A percentile compares a stretch with the other conserved stretches of the same genome.
These are phyloP conservation scores for Sphaerulina populicola DNA, from an alignment of 2,329 filamentous ascomycete genomes.

Conservation along the genomic window DNA sequence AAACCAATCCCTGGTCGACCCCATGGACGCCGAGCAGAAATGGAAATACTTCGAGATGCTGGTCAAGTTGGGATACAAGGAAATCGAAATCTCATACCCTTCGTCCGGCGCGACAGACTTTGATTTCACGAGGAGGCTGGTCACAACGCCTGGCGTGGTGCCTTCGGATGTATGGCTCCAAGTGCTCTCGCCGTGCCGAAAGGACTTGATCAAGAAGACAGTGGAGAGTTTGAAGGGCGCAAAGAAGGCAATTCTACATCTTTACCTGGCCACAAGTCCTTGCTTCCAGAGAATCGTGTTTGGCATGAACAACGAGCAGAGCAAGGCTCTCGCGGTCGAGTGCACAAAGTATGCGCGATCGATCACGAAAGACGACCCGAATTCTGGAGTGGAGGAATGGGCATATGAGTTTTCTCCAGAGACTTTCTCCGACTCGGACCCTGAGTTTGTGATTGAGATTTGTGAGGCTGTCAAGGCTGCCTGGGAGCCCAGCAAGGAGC, in stretches of 20 bases:
- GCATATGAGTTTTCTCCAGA: constrained; percentile 77
- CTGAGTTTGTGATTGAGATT: constrained; percentile 72
- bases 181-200: constrained; percentile 83
- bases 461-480: constrained; percentile 91
- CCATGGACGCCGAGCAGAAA: constrained; percentile 95
- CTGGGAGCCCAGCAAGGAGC: constrained; percentile 73
- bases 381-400: constrained; percentile 55
- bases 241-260: constrained; percentile 89
- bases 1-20: constrained; percentile 86
- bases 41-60: constrained; percentile 94
- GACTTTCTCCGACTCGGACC: constrained; percentile 81
- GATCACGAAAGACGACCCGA: constrained; percentile 73
- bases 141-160: constrained; percentile 73
- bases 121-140: constrained; percentile 80
- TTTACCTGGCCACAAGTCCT: constrained; percentile 91
- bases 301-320: constrained; percentile 73
- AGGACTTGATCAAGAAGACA: constrained; percentile 81
- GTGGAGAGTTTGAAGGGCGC: constrained; percentile 81
- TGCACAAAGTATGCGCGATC: constrained; percentile 81
- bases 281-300: constrained; percentile 93
- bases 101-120: constrained; percentile 93
- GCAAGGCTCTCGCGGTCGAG: constrained; percentile 68
- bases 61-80: constrained; percentile 85
- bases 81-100: constrained; percentile 94
- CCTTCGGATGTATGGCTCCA: constrained; percentile 89